These are phyloP conservation scores for Aspergillus novofumigatus DNA, from an alignment of 2,329 filamentous ascomycete genomes.

Conservation along the genomic window DNA sequence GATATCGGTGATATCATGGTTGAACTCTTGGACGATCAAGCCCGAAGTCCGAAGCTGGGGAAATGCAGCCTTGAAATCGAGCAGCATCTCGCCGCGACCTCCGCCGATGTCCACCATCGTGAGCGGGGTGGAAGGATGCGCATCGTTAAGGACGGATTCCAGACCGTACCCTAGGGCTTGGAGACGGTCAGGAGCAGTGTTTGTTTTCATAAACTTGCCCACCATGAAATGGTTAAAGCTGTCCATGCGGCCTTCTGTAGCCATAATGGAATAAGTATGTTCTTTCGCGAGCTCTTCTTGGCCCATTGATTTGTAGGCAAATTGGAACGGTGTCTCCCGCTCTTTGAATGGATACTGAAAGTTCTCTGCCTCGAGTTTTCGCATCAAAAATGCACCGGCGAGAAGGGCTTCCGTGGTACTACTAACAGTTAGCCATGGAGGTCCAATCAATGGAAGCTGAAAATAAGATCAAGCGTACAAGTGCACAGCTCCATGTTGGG, in stretches of 20 bases:
- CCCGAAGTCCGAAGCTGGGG: conserved; percentile 23
- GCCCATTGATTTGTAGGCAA: conserved; percentile 32
- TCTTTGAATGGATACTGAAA: conserved; percentile 36
- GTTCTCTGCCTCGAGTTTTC: conserved; percentile 29
- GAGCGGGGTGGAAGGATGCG: conserved; percentile 7
- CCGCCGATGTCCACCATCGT: conserved; percentile 38
- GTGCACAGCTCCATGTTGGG: conserved; percentile 35
- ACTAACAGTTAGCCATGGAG: background rate
- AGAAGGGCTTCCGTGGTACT: conserved; percentile 35
- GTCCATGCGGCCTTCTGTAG: conserved; percentile 32
- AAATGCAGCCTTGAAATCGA: conserved; percentile 33
- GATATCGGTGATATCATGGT: conserved; percentile 24
- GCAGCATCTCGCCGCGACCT: conserved; percentile 33
- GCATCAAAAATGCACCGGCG: conserved; percentile 33
- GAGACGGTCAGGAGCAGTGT: conserved; percentile 29
- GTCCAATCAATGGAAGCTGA: no score
- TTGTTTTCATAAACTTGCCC: conserved; percentile 35
- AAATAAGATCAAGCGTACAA: conserved; percentile 22
- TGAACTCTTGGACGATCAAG: conserved; percentile 36
- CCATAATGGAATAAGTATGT: conserved; percentile 38
- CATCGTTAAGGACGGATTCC: conserved; percentile 16
- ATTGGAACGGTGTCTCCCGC: conserved; percentile 30
- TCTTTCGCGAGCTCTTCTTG: conserved; percentile 22
- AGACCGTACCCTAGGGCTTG: conserved; percentile 31
- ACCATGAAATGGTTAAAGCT: conserved; percentile 40